Evolutionary conservation across 2,329 filamentous ascomycete genomes (phyloP).

Genomic region (Clonostachys solani): DNA sequence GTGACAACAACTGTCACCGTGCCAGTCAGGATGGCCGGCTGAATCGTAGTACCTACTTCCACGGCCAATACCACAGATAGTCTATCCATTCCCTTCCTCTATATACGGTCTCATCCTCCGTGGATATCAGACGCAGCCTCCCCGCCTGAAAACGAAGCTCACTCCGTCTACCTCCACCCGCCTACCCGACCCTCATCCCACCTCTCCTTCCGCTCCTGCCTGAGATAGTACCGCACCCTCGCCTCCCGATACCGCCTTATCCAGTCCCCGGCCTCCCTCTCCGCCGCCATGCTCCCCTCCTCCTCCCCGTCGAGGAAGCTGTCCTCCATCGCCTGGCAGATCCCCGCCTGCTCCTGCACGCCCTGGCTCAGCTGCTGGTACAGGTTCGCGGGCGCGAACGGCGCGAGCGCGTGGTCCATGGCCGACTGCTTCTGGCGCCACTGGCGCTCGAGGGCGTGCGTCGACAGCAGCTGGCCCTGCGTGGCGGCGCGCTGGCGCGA

Average conservation of each 20-base stretch:
- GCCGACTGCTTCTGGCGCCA: conserved; percentile 86
- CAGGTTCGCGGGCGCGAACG: conserved; percentile 81
- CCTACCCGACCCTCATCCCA: conserved; percentile 97
- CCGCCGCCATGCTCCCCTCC: conserved; percentile 48
- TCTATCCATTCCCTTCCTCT: too few species aligned
- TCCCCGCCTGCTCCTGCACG: conserved; percentile 75
- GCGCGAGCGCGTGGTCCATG: conserved; percentile 79
- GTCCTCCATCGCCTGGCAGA: conserved; percentile 83
- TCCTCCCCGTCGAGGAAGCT: conserved; percentile 72
- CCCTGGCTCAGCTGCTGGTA: conserved; percentile 77
- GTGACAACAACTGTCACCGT: too few species aligned
- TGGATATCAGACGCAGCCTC: too few species aligned
- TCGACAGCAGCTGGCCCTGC: conserved; percentile 76
- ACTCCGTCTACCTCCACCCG: conserved; percentile 67
- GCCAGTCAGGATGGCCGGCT: too few species aligned
- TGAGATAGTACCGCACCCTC: conserved; percentile 71
- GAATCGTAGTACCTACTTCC: too few species aligned
- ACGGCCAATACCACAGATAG: too few species aligned
- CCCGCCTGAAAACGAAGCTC: too few species aligned
- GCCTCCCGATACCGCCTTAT: conserved; percentile 76
- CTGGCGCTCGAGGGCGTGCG: conserved; percentile 85
- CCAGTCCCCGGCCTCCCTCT: conserved; percentile 84
- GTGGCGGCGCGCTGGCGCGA: conserved; percentile 62
- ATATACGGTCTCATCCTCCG: too few species aligned
- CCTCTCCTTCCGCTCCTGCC: conserved; percentile 82